Base-by-base conservation (phyloP, 2,329 filamentous ascomycete genomes). In the Calonectria henricotiae region DNA sequence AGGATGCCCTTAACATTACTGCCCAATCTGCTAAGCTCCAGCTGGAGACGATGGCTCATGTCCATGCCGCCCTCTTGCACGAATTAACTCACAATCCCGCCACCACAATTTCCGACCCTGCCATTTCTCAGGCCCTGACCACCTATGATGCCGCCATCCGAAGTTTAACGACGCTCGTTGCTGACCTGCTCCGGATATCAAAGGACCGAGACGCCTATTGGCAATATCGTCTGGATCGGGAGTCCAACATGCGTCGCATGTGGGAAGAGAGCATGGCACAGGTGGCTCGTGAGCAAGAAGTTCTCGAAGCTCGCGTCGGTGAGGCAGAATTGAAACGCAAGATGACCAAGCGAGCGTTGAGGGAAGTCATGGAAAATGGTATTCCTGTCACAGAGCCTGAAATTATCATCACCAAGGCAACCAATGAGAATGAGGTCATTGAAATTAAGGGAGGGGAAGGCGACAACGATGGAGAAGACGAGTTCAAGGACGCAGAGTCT, bases 211-310 rank as follows among this genome's bases (percentile, higher is more conserved):
- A 99, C 82, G 91, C 94, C 0, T 98, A 97, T 81, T 99, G 96
- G 96, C 96, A 98, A 81, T 97, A 97, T 80, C 92, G 95, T 15
- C 86, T 99, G 46, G 95, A 98, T 75, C 92, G 95, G 65, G 96
- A 99, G 83, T 92, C 92, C 49, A 94, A 98, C 80, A 92, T 98
- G 84, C 91, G 96, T 43, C 92, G 94, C 70, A 94, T 99, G 90
- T 99, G 96, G 96, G 96, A 99, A 83, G 96, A 99, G 78, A 98
- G 95, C 83, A 98, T 99, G 96, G 95, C 96, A 11, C 92, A 95
- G 77, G 93, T 99, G n/a, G 96, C 95, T 20, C 91, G 91, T 67
- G 96, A 99, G 81, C 96, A 99, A 77, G 96, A 98, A 82, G 90
- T 95, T 62, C 88, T 99, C 1, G 94, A 98, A 80, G 94, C 90